Percentiles rank a stretch among this genome's conserved stretches.
These are phyloP conservation scores for Candida silvicultrix DNA, from an alignment of 805 yeast species.

Conservation along the genomic window DNA sequence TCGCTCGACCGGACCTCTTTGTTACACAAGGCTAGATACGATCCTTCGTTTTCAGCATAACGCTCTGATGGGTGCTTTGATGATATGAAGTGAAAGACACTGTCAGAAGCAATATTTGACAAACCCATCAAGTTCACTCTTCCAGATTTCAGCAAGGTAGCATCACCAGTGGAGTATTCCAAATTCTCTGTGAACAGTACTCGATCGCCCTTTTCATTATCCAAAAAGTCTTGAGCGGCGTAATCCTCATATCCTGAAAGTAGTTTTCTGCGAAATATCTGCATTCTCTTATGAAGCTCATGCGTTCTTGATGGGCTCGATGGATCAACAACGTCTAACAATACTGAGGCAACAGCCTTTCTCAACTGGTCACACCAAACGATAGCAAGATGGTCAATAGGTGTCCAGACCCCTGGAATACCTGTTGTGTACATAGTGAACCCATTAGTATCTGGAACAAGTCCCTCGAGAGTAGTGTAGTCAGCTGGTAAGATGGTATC, in stretches of 20 bases:
- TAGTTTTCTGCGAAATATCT: slow-evolving; percentile 36
- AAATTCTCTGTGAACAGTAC: neutral
- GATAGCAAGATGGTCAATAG: slow-evolving; percentile 89
- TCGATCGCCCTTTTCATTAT: neutral
- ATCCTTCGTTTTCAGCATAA: neutral
- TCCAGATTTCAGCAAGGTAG: slow-evolving; percentile 11
- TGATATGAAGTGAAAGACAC: neutral
- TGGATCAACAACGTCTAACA: slow-evolving; percentile 56
- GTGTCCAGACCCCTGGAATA: slow-evolving; percentile 88
- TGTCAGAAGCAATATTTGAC: neutral
- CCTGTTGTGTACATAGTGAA: slow-evolving; percentile 81
- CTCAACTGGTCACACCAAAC: slow-evolving; percentile 95
- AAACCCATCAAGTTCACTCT: neutral
- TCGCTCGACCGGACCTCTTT: no score
- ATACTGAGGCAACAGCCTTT: slow-evolving; percentile 46
- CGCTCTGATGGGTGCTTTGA: neutral
- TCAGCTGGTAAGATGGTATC: slow-evolving; percentile 87
- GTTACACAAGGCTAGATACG: neutral
- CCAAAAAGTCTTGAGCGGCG: slow-evolving; percentile 21
- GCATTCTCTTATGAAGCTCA: slow-evolving; percentile 51
- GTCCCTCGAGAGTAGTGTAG: slow-evolving; percentile 66
- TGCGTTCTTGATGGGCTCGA: slow-evolving; percentile 41
- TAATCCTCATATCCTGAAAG: slow-evolving; percentile 53
- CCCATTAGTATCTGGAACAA: slow-evolving; percentile 72
- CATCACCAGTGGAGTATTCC: slow-evolving; percentile 8